Conservation (phyloP, 495 filamentous ascomycete genomes). For the Neurospora sublineolata region DNA sequence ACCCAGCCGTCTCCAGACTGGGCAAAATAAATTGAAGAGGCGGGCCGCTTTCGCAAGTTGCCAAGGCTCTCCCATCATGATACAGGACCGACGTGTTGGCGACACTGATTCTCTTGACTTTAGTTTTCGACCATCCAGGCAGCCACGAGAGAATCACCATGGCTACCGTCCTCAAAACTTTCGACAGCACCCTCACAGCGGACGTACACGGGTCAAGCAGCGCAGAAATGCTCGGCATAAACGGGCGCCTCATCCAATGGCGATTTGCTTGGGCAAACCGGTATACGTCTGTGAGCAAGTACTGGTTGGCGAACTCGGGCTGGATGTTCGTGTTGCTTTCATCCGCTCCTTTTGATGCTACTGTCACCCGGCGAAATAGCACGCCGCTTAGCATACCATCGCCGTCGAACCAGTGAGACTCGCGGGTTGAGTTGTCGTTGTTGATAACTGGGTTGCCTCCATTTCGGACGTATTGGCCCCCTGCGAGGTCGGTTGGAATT, state of each 20-base stretch:
- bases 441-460: conserved; percentile 56
- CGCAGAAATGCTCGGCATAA: conserved; percentile 1
- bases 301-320: conserved; percentile 54
- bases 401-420: conserved; percentile 60
- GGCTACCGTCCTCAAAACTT: neutral
- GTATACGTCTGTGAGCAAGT: conserved; percentile 51
- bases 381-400: conserved; percentile 62
- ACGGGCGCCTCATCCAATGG: neutral
- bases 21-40: conserved; percentile 52
- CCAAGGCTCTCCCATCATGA: conserved; percentile 54
- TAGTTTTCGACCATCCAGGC: conserved; percentile 33
- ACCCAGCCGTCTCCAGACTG: conserved; percentile 49
- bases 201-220: neutral
- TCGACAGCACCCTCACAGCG: neutral
- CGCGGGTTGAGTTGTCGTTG: conserved; percentile 41
- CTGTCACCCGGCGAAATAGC: conserved; percentile 30
- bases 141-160: conserved; percentile 19
- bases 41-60: conserved; percentile 56
- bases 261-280: conserved; percentile 37
- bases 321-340: conserved; percentile 17
- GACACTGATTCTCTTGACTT: conserved; percentile 50
- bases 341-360: conserved; percentile 3
- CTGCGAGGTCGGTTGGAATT: conserved; percentile 48
- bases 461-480: conserved; percentile 59
- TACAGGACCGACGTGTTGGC: conserved; percentile 52